Evolutionary conservation across 106 monocot genomes (phyloP).

Genomic region (Apostasia shenzhenica): DNA sequence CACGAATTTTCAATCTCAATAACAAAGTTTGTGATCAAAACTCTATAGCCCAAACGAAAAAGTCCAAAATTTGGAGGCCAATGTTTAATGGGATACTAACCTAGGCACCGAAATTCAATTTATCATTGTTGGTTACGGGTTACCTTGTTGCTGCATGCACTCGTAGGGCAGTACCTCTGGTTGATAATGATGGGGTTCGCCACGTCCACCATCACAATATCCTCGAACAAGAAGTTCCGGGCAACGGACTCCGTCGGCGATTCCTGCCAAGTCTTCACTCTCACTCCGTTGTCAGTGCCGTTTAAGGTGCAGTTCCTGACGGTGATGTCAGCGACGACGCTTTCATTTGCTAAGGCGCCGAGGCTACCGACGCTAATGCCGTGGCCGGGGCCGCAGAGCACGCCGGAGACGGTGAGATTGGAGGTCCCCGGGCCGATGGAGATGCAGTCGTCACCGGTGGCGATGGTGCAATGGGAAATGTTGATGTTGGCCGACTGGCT

Average conservation of each 20-base stretch:
- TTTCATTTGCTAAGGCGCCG: slow-evolving; percentile 16
- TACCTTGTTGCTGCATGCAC: not conserved
- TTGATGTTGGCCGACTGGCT: slow-evolving; percentile 15
- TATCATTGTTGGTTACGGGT: not conserved
- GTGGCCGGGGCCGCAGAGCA: slow-evolving; percentile 40
- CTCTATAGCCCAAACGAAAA: no score
- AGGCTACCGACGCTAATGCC: slow-evolving; percentile 53
- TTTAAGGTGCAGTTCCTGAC: slow-evolving; percentile 34
- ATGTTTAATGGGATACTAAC: no score
- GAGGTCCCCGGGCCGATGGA: slow-evolving; percentile 23
- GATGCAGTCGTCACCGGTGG: slow-evolving; percentile 29
- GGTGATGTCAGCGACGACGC: slow-evolving; percentile 14
- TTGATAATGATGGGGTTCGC: not conserved
- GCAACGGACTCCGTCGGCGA: not conserved
- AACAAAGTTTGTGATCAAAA: no score
- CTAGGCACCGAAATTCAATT: no score
- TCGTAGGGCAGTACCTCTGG: not conserved
- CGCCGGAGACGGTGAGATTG: slow-evolving; percentile 1
- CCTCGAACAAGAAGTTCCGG: not conserved
- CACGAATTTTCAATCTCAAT: no score
- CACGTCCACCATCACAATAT: not conserved
- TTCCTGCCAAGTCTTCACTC: slow-evolving; percentile 52
- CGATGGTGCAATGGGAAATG: slow-evolving; percentile 16
- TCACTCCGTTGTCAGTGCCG: slow-evolving; percentile 26
- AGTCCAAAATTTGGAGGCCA: no score